phyloP scores from a whole-genome alignment of 805 yeast species.

The Starmera caribaea region DNA sequence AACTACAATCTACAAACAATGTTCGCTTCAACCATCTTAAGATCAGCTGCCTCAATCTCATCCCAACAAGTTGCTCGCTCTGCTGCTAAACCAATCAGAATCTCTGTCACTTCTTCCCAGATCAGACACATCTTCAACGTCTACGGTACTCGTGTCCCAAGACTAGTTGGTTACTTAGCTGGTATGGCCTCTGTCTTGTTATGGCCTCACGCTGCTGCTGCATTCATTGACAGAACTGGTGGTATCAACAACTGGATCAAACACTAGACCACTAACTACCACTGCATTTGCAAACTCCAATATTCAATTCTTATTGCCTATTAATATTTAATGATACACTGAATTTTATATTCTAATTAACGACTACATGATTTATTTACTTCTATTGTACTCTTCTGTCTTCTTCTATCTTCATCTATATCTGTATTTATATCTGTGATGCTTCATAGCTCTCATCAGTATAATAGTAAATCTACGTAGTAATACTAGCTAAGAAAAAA shows the following conservation, averaged over 20 bases:
- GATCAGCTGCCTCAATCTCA: constrained; percentile 17
- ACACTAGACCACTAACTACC: background rate
- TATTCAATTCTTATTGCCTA: background rate
- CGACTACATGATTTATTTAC: no score
- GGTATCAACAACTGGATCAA: constrained; percentile 1
- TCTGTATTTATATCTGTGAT: no score
- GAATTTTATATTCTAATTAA: no score
- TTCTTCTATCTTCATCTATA: no score
- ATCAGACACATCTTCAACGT: constrained; percentile 1
- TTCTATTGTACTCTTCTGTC: no score
- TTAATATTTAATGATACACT: no score
- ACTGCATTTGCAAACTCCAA: no score
- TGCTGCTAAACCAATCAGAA: constrained; percentile 12
- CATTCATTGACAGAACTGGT: constrained; percentile 3
- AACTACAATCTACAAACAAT: constrained; percentile 7
- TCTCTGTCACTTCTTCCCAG: constrained; percentile 11
- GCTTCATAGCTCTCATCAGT: no score
- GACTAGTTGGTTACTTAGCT: constrained; percentile 14
- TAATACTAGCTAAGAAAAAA: no score
- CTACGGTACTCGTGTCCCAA: constrained; percentile 8
- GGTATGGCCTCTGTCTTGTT: constrained; percentile 9
- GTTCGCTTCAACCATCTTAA: constrained; percentile 17
- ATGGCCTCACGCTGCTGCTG: constrained; percentile 15
- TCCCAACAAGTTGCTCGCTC: constrained; percentile 11
- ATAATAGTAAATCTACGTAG: no score